Evolutionary conservation across 2,329 filamentous ascomycete genomes (phyloP).

Genomic region (Beauveria caledonica): DNA sequence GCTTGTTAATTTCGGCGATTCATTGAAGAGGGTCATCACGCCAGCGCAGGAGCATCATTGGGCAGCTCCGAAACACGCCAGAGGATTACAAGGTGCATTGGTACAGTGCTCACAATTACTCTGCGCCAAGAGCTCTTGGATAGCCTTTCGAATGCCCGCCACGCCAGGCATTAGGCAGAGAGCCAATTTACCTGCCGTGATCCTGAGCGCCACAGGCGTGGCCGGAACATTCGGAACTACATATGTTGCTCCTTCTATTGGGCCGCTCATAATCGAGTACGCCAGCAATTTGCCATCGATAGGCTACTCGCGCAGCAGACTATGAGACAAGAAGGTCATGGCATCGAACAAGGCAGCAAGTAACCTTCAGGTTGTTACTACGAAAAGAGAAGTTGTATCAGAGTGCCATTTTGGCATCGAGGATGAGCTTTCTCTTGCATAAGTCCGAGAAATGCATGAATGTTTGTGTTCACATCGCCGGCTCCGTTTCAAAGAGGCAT

Average conservation of each 20-base stretch:
- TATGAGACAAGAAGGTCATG: background rate
- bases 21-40: background rate
- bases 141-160: background rate
- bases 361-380: background rate
- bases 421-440: too few relatives aligned
- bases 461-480: too few relatives aligned
- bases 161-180: background rate
- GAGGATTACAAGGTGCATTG: background rate
- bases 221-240: background rate
- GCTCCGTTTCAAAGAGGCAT: too few relatives aligned
- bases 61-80: background rate
- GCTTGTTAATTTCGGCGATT: conserved; percentile 1
- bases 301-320: background rate
- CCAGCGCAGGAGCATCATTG: background rate
- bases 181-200: background rate
- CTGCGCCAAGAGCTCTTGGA: background rate
- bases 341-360: background rate
- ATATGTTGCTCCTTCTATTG: conserved; percentile 1
- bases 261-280: too few relatives aligned
- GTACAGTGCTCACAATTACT: background rate
- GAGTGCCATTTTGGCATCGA: too few relatives aligned
- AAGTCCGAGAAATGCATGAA: too few relatives aligned
- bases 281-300: conserved; percentile 1
- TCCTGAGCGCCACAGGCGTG: background rate
- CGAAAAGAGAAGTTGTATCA: too few relatives aligned